These are phyloP conservation scores for Fusarium marasasianum DNA, from an alignment of 2,329 filamentous ascomycete species.

Conservation along the genomic window DNA sequence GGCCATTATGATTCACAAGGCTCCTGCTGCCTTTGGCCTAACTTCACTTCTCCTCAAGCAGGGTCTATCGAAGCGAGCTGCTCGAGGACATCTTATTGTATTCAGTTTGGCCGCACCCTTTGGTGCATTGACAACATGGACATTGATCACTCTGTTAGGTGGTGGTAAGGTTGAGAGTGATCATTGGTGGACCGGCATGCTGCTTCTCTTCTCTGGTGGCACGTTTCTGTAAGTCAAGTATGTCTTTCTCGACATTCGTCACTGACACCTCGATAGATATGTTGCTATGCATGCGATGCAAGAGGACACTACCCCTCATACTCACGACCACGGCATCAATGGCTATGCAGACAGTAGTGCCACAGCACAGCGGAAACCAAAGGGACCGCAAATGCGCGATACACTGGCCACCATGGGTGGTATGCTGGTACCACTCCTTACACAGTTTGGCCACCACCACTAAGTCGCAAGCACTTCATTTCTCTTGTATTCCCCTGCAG, in stretches of 20 bases:
- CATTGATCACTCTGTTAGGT: constrained; percentile 78
- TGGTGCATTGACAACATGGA: constrained; percentile 85
- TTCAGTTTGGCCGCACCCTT: constrained; percentile 92
- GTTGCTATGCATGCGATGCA: constrained; percentile 99
- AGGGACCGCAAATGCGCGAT: constrained; percentile 71
- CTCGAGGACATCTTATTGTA: constrained; percentile 84
- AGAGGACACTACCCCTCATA: constrained; percentile 68
- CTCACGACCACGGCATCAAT: constrained; percentile 59
- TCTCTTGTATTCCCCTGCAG: constrained; percentile 13
- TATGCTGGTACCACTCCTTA: constrained; percentile 81
- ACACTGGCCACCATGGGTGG: constrained; percentile 76
- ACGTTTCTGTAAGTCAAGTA: constrained; percentile 82
- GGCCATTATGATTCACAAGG: constrained; percentile 98
- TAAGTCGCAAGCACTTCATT: constrained; percentile 38
- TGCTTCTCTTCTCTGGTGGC: constrained; percentile 93
- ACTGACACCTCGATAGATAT: constrained; percentile 67
- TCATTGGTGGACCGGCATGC: constrained; percentile 90
- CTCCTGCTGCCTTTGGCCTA: constrained; percentile 92
- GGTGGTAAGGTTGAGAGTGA: constrained; percentile 69
- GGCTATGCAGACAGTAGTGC: constrained; percentile 62
- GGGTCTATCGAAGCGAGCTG: constrained; percentile 86
- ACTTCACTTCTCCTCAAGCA: constrained; percentile 92
- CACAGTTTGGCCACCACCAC: constrained; percentile 81
- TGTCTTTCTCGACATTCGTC: not conserved
- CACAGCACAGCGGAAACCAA: constrained; percentile 59